A percentile compares a stretch with the other conserved stretches of the same genome.
These are phyloP conservation scores for Populus hybrid DNA, from an alignment of 441 rosid genomes.

Conservation along the genomic window DNA sequence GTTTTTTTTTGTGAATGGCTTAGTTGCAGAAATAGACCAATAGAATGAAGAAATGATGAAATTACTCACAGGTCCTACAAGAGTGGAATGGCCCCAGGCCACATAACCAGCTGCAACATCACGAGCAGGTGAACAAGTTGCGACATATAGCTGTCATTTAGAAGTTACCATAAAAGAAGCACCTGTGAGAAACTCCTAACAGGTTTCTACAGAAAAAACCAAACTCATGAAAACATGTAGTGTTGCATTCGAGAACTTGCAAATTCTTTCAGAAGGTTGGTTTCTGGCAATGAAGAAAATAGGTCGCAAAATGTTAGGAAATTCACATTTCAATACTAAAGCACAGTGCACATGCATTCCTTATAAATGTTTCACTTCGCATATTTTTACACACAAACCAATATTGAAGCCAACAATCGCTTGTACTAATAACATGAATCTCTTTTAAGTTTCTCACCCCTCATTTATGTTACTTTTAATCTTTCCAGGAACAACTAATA, in stretches of 20 bases:
- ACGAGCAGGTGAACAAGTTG: slow-evolving; percentile 94
- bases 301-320: too few species aligned
- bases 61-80: slow-evolving; percentile 82
- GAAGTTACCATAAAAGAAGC: slow-evolving; percentile 9
- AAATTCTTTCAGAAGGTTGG: neutral
- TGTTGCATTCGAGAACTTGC: neutral
- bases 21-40: neutral
- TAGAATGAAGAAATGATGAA: neutral
- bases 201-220: neutral
- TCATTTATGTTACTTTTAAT: neutral
- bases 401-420: neutral
- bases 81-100: slow-evolving; percentile 99
- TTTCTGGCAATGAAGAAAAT: neutral
- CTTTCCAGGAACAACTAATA: neutral
- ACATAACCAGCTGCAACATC: slow-evolving; percentile 71
- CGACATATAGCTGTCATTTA: slow-evolving; percentile 70
- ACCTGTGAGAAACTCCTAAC: slow-evolving; percentile 6
- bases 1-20: slow-evolving; percentile 1
- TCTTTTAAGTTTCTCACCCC: neutral
- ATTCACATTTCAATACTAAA: neutral
- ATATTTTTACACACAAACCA: neutral
- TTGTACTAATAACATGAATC: neutral
- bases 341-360: neutral
- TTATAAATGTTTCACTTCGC: neutral
- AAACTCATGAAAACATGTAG: neutral